phyloP scores from a whole-genome alignment of 192 early-diverging fungal genomes.

The Linnemannia elongata region DNA sequence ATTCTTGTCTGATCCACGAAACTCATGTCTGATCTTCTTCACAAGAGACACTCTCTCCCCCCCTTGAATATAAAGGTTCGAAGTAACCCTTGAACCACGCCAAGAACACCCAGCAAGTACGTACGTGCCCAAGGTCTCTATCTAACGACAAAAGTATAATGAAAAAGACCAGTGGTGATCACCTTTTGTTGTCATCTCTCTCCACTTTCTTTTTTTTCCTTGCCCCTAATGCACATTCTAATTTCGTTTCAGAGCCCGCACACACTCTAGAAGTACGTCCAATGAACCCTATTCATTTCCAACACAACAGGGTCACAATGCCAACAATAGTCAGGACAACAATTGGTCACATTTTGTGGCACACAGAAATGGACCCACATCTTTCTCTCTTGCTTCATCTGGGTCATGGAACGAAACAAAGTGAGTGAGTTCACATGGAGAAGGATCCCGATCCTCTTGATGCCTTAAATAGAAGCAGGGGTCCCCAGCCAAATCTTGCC shows the following conservation, averaged over 20 bases:
- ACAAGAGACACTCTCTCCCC: too few species aligned
- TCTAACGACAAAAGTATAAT: too few species aligned
- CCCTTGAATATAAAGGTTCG: too few species aligned
- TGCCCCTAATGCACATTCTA: background rate
- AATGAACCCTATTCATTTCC: background rate
- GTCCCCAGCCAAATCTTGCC: background rate
- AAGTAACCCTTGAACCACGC: too few species aligned
- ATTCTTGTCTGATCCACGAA: too few species aligned
- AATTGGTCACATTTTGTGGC: background rate
- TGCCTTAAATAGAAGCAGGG: background rate
- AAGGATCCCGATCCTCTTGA: background rate
- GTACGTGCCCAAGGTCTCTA: too few species aligned
- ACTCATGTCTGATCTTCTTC: too few species aligned
- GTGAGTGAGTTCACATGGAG: background rate
- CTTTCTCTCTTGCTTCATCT: too few species aligned
- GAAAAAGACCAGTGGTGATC: too few species aligned
- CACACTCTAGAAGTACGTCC: background rate
- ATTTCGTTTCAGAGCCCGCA: constrained; percentile 8
- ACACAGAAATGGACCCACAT: too few species aligned
- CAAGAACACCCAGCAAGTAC: too few species aligned
- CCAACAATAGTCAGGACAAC: background rate
- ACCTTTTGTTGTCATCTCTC: background rate
- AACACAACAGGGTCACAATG: background rate
- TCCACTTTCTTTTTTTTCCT: background rate
- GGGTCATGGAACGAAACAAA: too few species aligned